Evolutionary conservation across 202 grass and related monocot species (phyloP).

Genomic region (Setaria viridis): DNA sequence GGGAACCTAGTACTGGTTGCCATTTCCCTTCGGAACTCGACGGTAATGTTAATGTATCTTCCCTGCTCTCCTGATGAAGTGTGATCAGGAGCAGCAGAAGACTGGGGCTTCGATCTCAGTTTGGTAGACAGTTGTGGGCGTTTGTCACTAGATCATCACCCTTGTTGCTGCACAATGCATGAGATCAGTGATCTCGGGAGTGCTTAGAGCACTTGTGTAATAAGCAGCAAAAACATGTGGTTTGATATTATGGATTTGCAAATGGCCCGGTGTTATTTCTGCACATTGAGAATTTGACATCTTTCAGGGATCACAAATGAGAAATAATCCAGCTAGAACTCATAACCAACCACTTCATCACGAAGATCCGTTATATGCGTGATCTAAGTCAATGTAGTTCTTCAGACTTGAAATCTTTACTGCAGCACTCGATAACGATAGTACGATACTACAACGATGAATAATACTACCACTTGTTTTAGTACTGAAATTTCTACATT

Average conservation of each 20-base stretch:
- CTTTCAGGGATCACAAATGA: neutral
- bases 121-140: neutral
- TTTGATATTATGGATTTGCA: constrained; percentile 17
- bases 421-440: neutral
- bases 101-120: neutral
- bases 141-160: constrained; percentile 3
- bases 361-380: neutral
- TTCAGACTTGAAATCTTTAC: neutral
- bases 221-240: constrained; percentile 19
- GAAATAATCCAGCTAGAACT: neutral
- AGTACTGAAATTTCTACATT: neutral
- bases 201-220: constrained; percentile 29
- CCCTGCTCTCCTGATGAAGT: constrained; percentile 51
- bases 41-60: constrained; percentile 46
- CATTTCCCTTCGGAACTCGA: neutral
- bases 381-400: neutral
- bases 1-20: constrained; percentile 29
- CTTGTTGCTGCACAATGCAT: constrained; percentile 23
- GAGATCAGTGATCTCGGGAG: constrained; percentile 8
- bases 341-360: neutral
- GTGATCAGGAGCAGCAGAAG: constrained; percentile 57
- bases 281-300: constrained; percentile 3
- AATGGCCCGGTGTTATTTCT: neutral
- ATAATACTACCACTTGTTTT: neutral
- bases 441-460: neutral